Conservation (phyloP, 2,329 filamentous ascomycete genomes). For the Diaporthe nobilis region DNA sequence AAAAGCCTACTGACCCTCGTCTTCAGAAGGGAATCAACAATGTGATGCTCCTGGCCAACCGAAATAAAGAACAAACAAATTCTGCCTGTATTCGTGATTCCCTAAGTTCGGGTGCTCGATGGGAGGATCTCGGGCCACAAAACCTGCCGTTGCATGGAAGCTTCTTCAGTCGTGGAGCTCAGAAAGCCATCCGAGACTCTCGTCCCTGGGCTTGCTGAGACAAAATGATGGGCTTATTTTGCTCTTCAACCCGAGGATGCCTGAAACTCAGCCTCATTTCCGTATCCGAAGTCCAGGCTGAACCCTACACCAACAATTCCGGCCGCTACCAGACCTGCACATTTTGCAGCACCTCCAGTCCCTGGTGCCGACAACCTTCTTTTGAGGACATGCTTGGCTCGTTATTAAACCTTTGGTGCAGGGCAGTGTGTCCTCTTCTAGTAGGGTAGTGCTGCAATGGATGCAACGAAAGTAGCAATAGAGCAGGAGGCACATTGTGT, state of each 20-base stretch:
- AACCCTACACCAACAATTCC: constrained; percentile 38
- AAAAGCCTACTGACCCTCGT: not conserved
- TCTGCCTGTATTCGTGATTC: not conserved
- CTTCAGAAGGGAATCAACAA: not conserved
- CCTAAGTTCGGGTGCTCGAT: not conserved
- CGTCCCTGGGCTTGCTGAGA: too few relatives aligned
- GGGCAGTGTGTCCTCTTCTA: constrained; percentile 23
- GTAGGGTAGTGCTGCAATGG: constrained; percentile 13
- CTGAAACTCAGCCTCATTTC: not conserved
- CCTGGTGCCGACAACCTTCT: not conserved
- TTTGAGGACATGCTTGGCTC: not conserved
- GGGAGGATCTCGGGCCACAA: not conserved
- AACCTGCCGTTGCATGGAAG: too few relatives aligned
- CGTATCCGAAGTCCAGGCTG: constrained; percentile 25
- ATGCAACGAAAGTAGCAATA: constrained; percentile 37
- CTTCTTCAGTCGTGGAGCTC: not conserved
- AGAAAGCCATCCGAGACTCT: not conserved
- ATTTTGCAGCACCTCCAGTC: constrained; percentile 23
- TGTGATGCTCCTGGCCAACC: not conserved
- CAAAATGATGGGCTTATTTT: not conserved
- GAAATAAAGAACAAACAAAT: not conserved
- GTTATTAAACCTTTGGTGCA: constrained; percentile 5
- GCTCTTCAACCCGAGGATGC: too few relatives aligned
- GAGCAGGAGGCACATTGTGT: constrained; percentile 29
- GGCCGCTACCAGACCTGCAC: constrained; percentile 37